Base-by-base conservation (phyloP, 495 filamentous ascomycete genomes). In the Neurospora sp. region DNA sequence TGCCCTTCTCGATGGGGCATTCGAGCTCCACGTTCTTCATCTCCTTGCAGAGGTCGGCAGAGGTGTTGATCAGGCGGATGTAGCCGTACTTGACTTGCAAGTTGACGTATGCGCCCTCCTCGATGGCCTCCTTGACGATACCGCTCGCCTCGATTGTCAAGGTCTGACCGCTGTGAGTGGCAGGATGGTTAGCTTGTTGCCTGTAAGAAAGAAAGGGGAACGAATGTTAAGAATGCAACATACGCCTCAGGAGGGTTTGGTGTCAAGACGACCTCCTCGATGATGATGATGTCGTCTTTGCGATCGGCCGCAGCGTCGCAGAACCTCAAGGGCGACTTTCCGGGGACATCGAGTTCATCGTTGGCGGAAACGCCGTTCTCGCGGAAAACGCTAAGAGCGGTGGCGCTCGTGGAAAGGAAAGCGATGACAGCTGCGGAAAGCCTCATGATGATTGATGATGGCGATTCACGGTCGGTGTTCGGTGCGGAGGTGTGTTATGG, bases 231-330 rank as follows among this genome's bases (percentile, higher is more conserved):
- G 61, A 20, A 59, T 44, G 27, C 14, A 31, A 89, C 94, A 71
- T 90, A 98, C 96, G 94, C 82, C 77, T 86, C 73, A 27, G 96
- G 96, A 27, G 96, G 96, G 80, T 99, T 98, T 7, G 96, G 96
- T 11, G 80, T 74, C 73, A 99, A 77, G 77, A 97, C 86, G 31
- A 98, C 93, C 39, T 89, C 86, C 41, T 97, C 83, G 73, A 99
- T 94, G 9, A 86, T 77, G 73, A 98, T 85, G 70, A 91, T 85
- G 73, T 89, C 85, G 75, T 93, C 81, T 38, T 82, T 81, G 37
- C 84, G 81, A 5, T 93, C 88, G 53, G 53, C 53, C 27, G 53
- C 53, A 31, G 85, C 77, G 37, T 86, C 77, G 83, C 96, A 99
- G 82, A 91, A 94, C 48, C 87, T 77, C 69, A 95, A 85, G 31